phyloP scores from a whole-genome alignment of 129 eudicot species.

The Artemisia annua region DNA sequence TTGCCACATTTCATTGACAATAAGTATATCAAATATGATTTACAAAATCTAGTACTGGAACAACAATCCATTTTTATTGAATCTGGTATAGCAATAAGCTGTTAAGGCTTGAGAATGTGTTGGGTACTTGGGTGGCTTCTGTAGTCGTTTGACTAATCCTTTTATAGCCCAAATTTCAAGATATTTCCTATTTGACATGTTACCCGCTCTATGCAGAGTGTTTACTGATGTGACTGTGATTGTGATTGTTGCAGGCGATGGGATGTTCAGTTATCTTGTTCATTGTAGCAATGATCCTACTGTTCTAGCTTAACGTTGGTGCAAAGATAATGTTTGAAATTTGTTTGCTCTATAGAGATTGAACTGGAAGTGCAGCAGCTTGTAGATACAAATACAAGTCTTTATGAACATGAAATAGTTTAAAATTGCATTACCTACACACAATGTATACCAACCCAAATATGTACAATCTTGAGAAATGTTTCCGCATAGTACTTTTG shows the following conservation, averaged over 20 bases:
- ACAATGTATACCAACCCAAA: conserved; percentile 29
- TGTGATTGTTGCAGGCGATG: conserved; percentile 75
- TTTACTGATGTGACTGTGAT: conserved; percentile 16
- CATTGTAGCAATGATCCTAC: conserved; percentile 51
- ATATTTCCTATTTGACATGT: too few species aligned
- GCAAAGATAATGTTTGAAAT: conserved; percentile 16
- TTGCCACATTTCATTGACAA: not conserved
- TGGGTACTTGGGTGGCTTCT: too few species aligned
- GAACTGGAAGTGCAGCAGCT: conserved; percentile 18
- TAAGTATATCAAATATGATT: not conserved
- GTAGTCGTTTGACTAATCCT: too few species aligned
- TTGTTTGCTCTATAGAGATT: not conserved
- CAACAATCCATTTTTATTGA: not conserved
- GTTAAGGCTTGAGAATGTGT: too few species aligned
- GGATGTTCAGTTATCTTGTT: conserved; percentile 65
- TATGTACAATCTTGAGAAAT: conserved; percentile 34
- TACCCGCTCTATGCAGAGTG: conserved; percentile 5
- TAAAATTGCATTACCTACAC: conserved; percentile 16
- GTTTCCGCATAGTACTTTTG: conserved; percentile 18
- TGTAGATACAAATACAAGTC: conserved; percentile 44
- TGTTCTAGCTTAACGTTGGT: conserved; percentile 36
- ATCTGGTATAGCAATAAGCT: not conserved
- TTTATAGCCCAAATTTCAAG: too few species aligned
- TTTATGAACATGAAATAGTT: conserved; percentile 27
- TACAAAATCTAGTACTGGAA: not conserved